Evolutionary conservation across 2,329 filamentous ascomycete genomes (phyloP).

Genomic region (Aureobasidium namibiae): DNA sequence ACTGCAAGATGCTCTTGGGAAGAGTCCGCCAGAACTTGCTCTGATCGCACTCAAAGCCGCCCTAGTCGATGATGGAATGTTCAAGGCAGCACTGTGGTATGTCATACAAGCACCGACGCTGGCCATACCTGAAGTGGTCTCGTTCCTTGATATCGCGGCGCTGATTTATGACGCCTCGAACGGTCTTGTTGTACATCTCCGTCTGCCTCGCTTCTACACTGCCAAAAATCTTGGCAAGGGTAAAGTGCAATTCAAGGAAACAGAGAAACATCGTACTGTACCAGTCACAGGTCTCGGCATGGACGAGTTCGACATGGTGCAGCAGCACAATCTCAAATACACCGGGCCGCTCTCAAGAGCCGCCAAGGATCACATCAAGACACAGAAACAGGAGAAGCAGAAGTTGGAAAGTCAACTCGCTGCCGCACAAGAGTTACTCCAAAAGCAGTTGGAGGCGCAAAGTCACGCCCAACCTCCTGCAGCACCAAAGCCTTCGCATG

Average conservation of each 20-base stretch:
- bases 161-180: slow-evolving; percentile 48
- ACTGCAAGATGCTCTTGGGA: slow-evolving; percentile 46
- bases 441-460: background rate
- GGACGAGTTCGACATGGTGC: slow-evolving; percentile 23
- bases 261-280: slow-evolving; percentile 20
- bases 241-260: slow-evolving; percentile 25
- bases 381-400: slow-evolving; percentile 12
- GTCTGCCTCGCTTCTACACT: slow-evolving; percentile 50
- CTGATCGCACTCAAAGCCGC: slow-evolving; percentile 48
- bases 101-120: slow-evolving; percentile 45
- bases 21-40: slow-evolving; percentile 47
- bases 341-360: slow-evolving; percentile 21
- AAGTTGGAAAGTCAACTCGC: background rate
- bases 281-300: slow-evolving; percentile 22
- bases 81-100: slow-evolving; percentile 49
- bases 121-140: slow-evolving; percentile 45
- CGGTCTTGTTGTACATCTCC: slow-evolving; percentile 41
- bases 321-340: slow-evolving; percentile 23
- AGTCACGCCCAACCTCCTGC: background rate
- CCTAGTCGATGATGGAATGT: slow-evolving; percentile 38
- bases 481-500: slow-evolving; percentile 4
- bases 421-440: slow-evolving; percentile 4
- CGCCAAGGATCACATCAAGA: slow-evolving; percentile 14
- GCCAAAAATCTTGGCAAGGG: slow-evolving; percentile 46
- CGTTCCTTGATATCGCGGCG: slow-evolving; percentile 50